These are phyloP conservation scores for Protostelium mycophagum DNA, from an alignment of 78 protist species.

Conservation along the genomic window DNA sequence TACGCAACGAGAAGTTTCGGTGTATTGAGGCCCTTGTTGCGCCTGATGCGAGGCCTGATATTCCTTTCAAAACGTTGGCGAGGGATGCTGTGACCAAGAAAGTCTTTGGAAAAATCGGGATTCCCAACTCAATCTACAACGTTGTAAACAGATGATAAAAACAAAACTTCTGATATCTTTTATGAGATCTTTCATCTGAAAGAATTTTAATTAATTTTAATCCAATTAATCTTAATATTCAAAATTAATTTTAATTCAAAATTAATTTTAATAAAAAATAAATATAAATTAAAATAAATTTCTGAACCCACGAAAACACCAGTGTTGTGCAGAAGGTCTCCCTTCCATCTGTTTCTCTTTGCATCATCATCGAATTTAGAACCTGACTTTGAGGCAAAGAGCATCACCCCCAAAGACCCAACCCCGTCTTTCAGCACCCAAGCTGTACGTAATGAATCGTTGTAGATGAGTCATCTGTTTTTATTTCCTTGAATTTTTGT, in stretches of 20 bases:
- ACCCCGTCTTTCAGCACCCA: slow-evolving; percentile 41
- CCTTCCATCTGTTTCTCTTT: slow-evolving; percentile 39
- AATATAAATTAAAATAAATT: background rate
- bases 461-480: too few species aligned
- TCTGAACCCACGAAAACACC: slow-evolving; percentile 44
- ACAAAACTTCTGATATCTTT: too few species aligned
- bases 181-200: too few species aligned
- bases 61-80: slow-evolving; percentile 48
- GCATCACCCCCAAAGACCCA: slow-evolving; percentile 36
- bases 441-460: too few species aligned
- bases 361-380: slow-evolving; percentile 43
- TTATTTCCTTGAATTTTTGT: too few species aligned
- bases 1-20: slow-evolving; percentile 30
- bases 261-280: background rate
- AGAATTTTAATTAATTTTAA: background rate
- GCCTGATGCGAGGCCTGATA: slow-evolving; percentile 49
- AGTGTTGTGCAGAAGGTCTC: slow-evolving; percentile 45
- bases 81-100: slow-evolving; percentile 44
- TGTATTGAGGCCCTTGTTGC: slow-evolving; percentile 47
- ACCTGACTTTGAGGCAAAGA: slow-evolving; percentile 45
- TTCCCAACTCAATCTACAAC: slow-evolving; percentile 36
- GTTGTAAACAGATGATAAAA: too few species aligned
- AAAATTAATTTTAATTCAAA: slow-evolving; percentile 3
- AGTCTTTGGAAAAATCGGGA: slow-evolving; percentile 36
- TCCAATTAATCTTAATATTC: background rate